These are phyloP conservation scores for Aegilops umbellulata DNA, from an alignment of 176 grass and related monocot genomes.

Conservation along the genomic window DNA sequence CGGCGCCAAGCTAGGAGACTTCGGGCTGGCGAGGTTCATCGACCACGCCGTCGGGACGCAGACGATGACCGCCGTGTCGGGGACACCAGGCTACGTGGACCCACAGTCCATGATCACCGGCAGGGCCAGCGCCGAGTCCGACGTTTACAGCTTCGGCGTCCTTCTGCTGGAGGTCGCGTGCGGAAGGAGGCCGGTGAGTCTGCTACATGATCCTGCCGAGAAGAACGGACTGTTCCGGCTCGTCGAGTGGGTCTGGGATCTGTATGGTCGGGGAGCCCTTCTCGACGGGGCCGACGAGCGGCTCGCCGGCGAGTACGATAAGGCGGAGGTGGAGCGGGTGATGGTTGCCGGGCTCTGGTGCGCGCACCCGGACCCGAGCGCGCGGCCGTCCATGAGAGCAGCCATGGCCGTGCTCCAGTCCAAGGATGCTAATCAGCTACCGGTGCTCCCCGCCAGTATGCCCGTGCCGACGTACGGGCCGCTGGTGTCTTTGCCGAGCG, in stretches of 20 bases:
- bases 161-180: not conserved
- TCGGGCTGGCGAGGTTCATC: constrained; percentile 3
- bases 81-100: not conserved
- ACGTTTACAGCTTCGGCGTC: not conserved
- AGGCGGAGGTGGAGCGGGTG: not conserved
- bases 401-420: not conserved
- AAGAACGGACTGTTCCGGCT: not conserved
- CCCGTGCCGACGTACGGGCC: not conserved
- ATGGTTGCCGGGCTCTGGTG: not conserved
- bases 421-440: not conserved
- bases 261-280: not conserved
- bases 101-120: not conserved
- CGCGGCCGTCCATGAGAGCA: not conserved
- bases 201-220: not conserved
- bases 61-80: not conserved
- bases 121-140: not conserved
- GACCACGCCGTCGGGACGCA: constrained; percentile 3
- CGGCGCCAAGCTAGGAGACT: not conserved
- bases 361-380: not conserved
- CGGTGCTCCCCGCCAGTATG: not conserved
- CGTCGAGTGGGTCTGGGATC: not conserved
- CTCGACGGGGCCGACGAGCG: not conserved
- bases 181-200: not conserved
- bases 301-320: not conserved
- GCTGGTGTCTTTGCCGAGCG: not conserved